Evolutionary conservation across 257 asterid genomes (phyloP).

Genomic region (Phtheirospermum japonicum): DNA sequence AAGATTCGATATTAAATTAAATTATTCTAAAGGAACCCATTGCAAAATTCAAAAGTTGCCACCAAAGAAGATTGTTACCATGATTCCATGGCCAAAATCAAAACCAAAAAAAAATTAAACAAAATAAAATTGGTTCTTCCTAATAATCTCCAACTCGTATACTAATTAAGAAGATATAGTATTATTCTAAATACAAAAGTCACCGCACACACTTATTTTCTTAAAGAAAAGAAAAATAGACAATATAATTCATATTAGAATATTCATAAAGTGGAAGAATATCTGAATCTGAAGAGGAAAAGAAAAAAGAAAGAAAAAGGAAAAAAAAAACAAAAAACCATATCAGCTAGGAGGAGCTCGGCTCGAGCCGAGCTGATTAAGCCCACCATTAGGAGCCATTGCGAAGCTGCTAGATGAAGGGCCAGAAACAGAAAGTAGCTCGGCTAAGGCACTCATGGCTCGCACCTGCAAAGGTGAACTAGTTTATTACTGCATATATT

Average conservation of each 20-base stretch:
- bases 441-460: constrained; percentile 87
- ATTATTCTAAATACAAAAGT: constrained; percentile 25
- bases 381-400: constrained; percentile 25
- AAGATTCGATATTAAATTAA: constrained; percentile 32
- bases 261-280: constrained; percentile 35
- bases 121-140: background rate
- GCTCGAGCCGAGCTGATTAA: constrained; percentile 43
- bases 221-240: constrained; percentile 18
- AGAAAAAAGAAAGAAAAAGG: background rate
- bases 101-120: too few relatives aligned
- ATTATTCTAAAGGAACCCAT: constrained; percentile 31
- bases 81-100: too few relatives aligned
- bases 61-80: constrained; percentile 46
- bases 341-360: constrained; percentile 41
- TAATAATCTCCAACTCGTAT: constrained; percentile 25
- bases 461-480: constrained; percentile 42
- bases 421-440: constrained; percentile 62
- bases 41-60: constrained; percentile 34
- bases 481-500: too few relatives aligned
- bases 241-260: constrained; percentile 39
- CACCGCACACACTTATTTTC: constrained; percentile 7
- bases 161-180: background rate
- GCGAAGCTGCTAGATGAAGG: constrained; percentile 33
- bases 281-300: constrained; percentile 20
- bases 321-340: constrained; percentile 9